Conservation (phyloP, 345 rosid species). For the Mallotus nudiflorus region DNA sequence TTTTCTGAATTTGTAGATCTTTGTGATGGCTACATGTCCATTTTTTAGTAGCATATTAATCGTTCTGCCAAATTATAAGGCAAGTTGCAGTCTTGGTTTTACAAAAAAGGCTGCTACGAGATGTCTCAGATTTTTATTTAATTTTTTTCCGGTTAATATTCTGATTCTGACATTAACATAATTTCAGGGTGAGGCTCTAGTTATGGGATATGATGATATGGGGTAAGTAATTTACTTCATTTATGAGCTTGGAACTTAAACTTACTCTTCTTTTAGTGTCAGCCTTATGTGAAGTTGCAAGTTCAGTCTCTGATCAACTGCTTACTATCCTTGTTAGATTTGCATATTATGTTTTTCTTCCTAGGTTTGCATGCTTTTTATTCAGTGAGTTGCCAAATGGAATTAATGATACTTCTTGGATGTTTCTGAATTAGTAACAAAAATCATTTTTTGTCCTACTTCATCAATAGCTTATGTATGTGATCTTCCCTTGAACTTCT, state of each 20-base stretch:
- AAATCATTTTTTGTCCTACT: background rate
- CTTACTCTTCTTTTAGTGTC: conserved; percentile 1
- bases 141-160: conserved; percentile 12
- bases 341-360: background rate
- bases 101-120: too few species aligned
- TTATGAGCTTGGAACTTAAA: background rate
- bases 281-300: background rate
- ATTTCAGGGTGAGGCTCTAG: conserved; percentile 95
- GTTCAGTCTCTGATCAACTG: background rate
- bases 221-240: conserved; percentile 57
- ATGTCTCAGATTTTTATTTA: background rate
- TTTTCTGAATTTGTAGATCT: too few species aligned
- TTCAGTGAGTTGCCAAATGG: background rate
- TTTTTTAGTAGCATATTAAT: background rate
- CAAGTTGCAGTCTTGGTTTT: too few species aligned
- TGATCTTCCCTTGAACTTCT: background rate
- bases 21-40: too few species aligned
- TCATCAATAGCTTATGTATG: background rate
- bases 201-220: conserved; percentile 99
- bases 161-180: conserved; percentile 23
- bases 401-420: background rate
- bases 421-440: too few species aligned
- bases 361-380: conserved; percentile 6
- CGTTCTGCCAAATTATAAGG: background rate
- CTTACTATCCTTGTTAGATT: background rate